These are phyloP conservation scores for Kodamaea jinghongensis DNA, from an alignment of 805 yeast species.

Conservation along the genomic window DNA sequence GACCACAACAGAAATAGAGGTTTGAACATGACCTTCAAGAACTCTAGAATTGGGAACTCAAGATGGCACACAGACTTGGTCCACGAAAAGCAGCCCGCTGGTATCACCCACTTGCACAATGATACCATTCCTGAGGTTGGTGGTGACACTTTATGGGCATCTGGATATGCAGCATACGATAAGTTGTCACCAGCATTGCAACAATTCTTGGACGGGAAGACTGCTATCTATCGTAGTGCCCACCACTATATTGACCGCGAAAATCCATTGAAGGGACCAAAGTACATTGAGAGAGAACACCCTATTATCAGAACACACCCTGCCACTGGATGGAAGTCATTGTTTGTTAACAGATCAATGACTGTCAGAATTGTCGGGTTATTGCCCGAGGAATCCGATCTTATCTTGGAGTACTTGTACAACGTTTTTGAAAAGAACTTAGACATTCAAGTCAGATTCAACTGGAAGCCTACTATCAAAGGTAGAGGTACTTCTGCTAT, in stretches of 20 bases:
- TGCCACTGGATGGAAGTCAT: constrained; percentile 33
- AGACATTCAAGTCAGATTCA: constrained; percentile 19
- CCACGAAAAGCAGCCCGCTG: constrained; percentile 37
- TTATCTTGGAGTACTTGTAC: constrained; percentile 15
- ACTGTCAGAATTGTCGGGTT: constrained; percentile 31
- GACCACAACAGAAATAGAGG: constrained; percentile 28
- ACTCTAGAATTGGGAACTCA: constrained; percentile 23
- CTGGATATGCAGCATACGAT: constrained; percentile 59
- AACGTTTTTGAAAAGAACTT: constrained; percentile 16
- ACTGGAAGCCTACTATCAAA: constrained; percentile 16
- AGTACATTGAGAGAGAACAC: constrained; percentile 27
- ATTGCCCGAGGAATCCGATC: constrained; percentile 23
- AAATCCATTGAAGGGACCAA: constrained; percentile 31
- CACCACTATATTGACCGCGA: constrained; percentile 37
- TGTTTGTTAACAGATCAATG: constrained; percentile 29
- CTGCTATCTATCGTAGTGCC: constrained; percentile 43
- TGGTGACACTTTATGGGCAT: constrained; percentile 57
- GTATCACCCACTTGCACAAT: constrained; percentile 36
- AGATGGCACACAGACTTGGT: constrained; percentile 39
- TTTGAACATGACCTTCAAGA: constrained; percentile 27
- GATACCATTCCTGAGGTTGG: constrained; percentile 41
- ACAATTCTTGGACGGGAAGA: constrained; percentile 51
- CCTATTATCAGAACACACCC: constrained; percentile 33
- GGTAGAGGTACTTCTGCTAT: constrained; percentile 38
- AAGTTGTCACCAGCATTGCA: constrained; percentile 51